Base-by-base conservation (phyloP, 225 moss, liverwort and hornwort genomes). In the Neckera pumila region DNA sequence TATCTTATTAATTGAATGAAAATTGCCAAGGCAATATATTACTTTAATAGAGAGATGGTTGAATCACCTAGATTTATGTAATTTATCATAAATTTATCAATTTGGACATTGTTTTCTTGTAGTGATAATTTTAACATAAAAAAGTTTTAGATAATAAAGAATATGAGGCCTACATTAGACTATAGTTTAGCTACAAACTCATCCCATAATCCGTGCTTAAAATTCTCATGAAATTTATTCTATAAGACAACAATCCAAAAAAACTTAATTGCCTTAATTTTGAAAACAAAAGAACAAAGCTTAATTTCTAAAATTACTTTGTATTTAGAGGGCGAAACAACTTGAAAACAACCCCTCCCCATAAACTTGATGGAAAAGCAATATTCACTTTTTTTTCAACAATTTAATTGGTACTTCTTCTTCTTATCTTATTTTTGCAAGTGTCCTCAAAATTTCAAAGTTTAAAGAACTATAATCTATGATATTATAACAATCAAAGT, bases 141-240 rank as follows among this genome's bases (percentile, higher is more conserved):
- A 26, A 73, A 28, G 3, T 3, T 4, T 45, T 45, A 22, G 17
- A 73, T 73, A 10, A 45, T 10, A 17, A 17, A 73, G 0, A 73
- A 10, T 73, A 10, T 17, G 3, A 45, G 6, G 6, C 30, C 10
- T 45, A 11, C 8, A 17, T 28, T 10, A 30, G 28, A 16, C 17
- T 45, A 45, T 11, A 45, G 4, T 28, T 45, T 28, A 73, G 6
- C 10, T 45, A 17, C 11, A 73, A 45, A 17, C n/a, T n/a, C 45
- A 28, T 72, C 6, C 3, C 0, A 45, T 3, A 28, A 72, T 17
- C 2, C 0, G 0, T 1, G 0, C 4, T 17, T 17, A n/a, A n/a
- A n/a, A n/a, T n/a, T n/a, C n/a, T n/a, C n/a, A n/a, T n/a, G n/a
- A n/a, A n/a, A n/a, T n/a, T n/a, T n/a, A n/a, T n/a, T n/a, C n/a